Evolutionary conservation across 2,329 filamentous ascomycete genomes (phyloP).

Genomic region (Pseudogymnoascus sp.): DNA sequence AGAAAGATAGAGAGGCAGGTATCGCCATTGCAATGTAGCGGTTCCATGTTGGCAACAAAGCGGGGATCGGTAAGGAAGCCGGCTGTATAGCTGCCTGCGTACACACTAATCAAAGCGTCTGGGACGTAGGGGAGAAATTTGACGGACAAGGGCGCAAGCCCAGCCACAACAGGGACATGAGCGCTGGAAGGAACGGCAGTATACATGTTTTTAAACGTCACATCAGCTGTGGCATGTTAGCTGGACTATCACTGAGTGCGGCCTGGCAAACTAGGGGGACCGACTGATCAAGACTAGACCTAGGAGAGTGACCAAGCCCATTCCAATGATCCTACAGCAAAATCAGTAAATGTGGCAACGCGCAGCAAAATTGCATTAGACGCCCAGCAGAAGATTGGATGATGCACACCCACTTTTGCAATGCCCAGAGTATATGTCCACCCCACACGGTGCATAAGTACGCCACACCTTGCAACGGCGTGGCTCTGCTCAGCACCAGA

Average conservation of each 20-base stretch:
- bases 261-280: background rate
- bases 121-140: background rate
- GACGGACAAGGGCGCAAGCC: constrained; percentile 2
- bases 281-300: constrained; percentile 1
- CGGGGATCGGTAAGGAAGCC: background rate
- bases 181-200: background rate
- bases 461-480: constrained; percentile 4
- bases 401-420: constrained; percentile 2
- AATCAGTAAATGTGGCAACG: background rate
- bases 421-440: background rate
- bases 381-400: background rate
- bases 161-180: background rate
- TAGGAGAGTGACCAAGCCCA: background rate
- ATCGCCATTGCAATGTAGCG: background rate
- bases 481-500: constrained; percentile 5
- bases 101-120: background rate
- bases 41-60: constrained; percentile 3
- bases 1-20: constrained; percentile 4
- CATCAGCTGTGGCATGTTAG: constrained; percentile 2
- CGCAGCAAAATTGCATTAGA: background rate
- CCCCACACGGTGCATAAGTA: constrained; percentile 5
- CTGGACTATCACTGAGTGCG: background rate
- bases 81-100: background rate
- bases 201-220: constrained; percentile 6
- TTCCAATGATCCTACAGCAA: background rate